These are phyloP conservation scores for Cylindrotheca closterium DNA, from an alignment of 108 stramenopile genomes.

Conservation along the genomic window DNA sequence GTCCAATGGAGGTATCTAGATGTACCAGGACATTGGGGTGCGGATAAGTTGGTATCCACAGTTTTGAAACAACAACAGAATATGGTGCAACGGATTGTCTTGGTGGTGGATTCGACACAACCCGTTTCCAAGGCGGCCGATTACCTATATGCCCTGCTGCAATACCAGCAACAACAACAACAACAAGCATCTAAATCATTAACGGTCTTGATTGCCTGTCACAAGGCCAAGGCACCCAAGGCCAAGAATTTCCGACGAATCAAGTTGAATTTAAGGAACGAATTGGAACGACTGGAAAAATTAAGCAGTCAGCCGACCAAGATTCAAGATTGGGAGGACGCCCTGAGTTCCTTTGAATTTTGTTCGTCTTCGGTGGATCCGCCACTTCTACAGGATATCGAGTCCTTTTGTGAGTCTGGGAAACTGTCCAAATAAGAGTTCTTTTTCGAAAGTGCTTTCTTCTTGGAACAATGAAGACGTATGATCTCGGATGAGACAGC, in stretches of 20 bases:
- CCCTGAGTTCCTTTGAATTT: slow-evolving; percentile 11
- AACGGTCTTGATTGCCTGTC: slow-evolving; percentile 59
- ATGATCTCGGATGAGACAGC: too few species aligned
- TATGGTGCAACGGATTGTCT: slow-evolving; percentile 30
- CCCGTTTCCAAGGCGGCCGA: slow-evolving; percentile 59
- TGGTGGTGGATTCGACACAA: slow-evolving; percentile 71
- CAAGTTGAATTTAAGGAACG: slow-evolving; percentile 72
- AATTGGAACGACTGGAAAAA: slow-evolving; percentile 59
- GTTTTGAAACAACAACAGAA: slow-evolving; percentile 5
- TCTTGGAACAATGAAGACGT: too few species aligned
- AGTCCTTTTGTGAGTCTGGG: slow-evolving; percentile 14
- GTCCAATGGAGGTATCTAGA: slow-evolving; percentile 52
- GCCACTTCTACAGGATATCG: slow-evolving; percentile 12
- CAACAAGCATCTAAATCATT: not conserved
- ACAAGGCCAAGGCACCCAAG: slow-evolving; percentile 54
- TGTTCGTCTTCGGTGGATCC: slow-evolving; percentile 21
- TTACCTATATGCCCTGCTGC: slow-evolving; percentile 50
- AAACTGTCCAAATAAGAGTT: too few species aligned
- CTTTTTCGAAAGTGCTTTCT: too few species aligned
- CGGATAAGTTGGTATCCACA: slow-evolving; percentile 9
- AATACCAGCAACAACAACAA: slow-evolving; percentile 6
- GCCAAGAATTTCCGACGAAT: slow-evolving; percentile 76
- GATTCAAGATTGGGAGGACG: slow-evolving; percentile 22
- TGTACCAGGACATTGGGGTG: slow-evolving; percentile 63
- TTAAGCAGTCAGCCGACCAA: not conserved